Evolutionary conservation across 257 asterid species (phyloP).

Genomic region (Solanum sitiens): DNA sequence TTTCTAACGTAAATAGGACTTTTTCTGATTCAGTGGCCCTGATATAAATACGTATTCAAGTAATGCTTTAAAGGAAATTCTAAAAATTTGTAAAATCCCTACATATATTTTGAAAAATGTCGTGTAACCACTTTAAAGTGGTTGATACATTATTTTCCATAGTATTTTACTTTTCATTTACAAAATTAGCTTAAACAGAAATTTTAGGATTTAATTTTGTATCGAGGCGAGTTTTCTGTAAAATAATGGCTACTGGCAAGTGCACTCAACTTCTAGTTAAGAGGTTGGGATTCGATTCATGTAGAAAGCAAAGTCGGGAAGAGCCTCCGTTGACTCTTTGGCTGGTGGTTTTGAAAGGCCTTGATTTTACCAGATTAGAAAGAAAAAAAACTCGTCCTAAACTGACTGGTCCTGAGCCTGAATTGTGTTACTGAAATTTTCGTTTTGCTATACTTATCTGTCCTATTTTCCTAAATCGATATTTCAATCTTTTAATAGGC

Average conservation of each 20-base stretch:
- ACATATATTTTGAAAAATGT: neutral
- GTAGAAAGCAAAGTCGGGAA: neutral
- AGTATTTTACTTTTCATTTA: neutral
- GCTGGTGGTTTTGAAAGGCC: neutral
- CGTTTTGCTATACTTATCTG: neutral
- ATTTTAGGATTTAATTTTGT: neutral
- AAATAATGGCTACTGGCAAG: neutral
- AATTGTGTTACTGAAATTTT: neutral
- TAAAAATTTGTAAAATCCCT: neutral
- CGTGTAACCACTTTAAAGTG: neutral
- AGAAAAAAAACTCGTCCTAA: neutral
- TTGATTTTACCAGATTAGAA: neutral
- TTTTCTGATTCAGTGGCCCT: neutral
- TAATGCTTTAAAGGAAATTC: neutral
- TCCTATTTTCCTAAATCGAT: neutral
- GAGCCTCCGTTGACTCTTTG: neutral
- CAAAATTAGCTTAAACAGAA: neutral
- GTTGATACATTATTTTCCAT: neutral
- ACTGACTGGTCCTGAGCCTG: neutral
- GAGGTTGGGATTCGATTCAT: neutral
- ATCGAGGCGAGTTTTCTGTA: neutral
- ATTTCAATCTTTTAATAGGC: slow-evolving; percentile 32
- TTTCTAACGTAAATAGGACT: neutral
- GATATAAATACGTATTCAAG: neutral
- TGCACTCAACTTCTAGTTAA: neutral